Base-by-base conservation (phyloP, 441 rosid genomes). In the Gossypium trilobum region DNA sequence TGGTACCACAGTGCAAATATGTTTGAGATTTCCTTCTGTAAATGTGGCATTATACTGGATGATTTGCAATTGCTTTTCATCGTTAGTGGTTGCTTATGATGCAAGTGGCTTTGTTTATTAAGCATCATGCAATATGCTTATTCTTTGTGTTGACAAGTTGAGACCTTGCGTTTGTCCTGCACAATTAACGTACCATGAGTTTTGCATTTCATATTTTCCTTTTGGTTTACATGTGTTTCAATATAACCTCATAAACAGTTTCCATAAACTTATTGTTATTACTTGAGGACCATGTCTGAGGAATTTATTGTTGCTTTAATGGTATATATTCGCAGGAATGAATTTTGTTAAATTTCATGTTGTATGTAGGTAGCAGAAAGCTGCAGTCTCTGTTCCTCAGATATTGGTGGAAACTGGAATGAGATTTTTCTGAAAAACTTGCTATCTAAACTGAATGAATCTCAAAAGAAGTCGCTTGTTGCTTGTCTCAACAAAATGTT, bases 401-500 rank as follows among this genome's bases (percentile, higher is more conserved):
- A 55, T 61, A 55, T 58, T 4, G 1, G 13, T 54, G 59, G 23
- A 54, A 54, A 19, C 27, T 54, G 59, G 25, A 19, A 56, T 70
- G 79, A 60, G 61, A 57, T 2, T 5, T 23, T 25, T 6, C 39
- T 31, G 14, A 8, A 1, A 13, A 70, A 60, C 25, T 55, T 78
- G 4, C 76, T 75, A 0, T 1, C 79, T 0, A 22, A 74, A 1
- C 20, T 90, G 65, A 77, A 90, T 71, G 65, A 79, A 6, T 84
- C 87, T 7, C 94, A 91, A 68, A 14, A 8, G 51, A 17, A 25
- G 5, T 91, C 88, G 6, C 55, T 87, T 4, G 63, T 70, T 5
- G 29, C 72, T 0, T 80, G 85, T 63, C 79, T 86, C 19, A 1
- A 25, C 73, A 77, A 61, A 64, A 31, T 71, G 4, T 71, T 22